Conservation (phyloP, 257 asterid genomes). For the Jacaranda mimosifolia region DNA sequence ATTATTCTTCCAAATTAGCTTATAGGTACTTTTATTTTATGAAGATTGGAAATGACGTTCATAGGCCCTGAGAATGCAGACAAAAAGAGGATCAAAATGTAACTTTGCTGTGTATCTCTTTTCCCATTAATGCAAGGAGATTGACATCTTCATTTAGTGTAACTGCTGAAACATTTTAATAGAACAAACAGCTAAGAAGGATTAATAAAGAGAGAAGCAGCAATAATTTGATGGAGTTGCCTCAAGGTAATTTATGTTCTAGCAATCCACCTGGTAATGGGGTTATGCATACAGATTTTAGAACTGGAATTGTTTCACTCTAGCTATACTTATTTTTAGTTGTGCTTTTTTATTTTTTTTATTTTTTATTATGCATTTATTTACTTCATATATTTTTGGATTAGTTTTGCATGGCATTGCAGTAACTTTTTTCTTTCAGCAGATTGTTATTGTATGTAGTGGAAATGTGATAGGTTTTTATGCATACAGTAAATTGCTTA, state of each 20-base stretch:
- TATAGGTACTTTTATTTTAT: neutral
- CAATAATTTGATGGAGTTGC: neutral
- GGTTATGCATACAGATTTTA: neutral
- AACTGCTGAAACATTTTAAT: neutral
- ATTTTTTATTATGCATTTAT: neutral
- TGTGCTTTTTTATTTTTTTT: neutral
- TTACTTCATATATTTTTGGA: neutral
- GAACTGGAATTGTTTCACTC: neutral
- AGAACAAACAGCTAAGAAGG: neutral
- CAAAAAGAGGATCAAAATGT: neutral
- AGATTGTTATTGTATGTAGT: neutral
- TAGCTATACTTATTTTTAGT: neutral
- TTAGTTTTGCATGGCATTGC: neutral
- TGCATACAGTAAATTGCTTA: neutral
- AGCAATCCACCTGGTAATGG: neutral
- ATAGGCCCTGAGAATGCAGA: neutral
- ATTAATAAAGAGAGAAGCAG: constrained; percentile 1
- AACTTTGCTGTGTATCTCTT: neutral
- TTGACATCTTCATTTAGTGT: neutral
- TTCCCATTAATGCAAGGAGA: neutral
- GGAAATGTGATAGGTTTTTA: neutral
- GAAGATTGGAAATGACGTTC: neutral
- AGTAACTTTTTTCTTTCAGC: neutral
- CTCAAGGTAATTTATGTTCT: neutral
- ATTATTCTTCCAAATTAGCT: neutral